Base-by-base conservation (phyloP, 495 filamentous ascomycete species). In the Penicillium crystallinum region DNA sequence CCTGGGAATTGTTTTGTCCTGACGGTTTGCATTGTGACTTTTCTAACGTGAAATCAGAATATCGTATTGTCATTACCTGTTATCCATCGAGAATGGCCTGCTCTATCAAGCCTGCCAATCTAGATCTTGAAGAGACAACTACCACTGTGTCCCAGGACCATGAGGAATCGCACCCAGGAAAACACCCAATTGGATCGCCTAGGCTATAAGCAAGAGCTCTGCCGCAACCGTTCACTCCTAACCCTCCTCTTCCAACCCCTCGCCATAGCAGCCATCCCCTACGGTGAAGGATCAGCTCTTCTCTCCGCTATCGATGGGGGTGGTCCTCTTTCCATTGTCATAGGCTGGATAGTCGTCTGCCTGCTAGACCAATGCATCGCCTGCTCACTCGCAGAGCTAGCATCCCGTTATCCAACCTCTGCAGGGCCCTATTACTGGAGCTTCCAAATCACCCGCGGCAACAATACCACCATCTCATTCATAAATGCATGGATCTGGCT, bases 401-500 rank as follows among this genome's bases (percentile, higher is more conserved):
- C 74, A 21, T 76, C 73, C 1, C 66, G 73, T 11, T 79, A 76
- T 56, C 76, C 76, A 0, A 78, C 76, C 45, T 75, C 73, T 0
- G 74, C 75, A 17, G 76, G 76, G 0, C 71, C 72, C 15, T 78
- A 79, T 51, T 80, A 77, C 61, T 78, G 75, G 75, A 69, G 70
- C 31, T 71, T 68, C 29, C 81, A 73, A 27, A 56, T 73, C 9
- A 63, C 66, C 3, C 37, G 52, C 2, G 51, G 57, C 33, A 54
- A 56, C 25, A 69, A 68, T 40, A 56, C 64, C 2, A 61, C 82
- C 7, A 62, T 81, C 3, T 83, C 82, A 11, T 87, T 85, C 70
- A 78, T 85, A 48, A 85, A 77, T 54, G 83, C 81, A 46, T 87
- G 85, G 84, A 65, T 81, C 18, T 87, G 81, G 61, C 73, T 84